Evolutionary conservation across 2,329 filamentous ascomycete species (phyloP), one percentile per base, ranked within the genome.

Genomic region (Fonsecaea erecta): DNA sequence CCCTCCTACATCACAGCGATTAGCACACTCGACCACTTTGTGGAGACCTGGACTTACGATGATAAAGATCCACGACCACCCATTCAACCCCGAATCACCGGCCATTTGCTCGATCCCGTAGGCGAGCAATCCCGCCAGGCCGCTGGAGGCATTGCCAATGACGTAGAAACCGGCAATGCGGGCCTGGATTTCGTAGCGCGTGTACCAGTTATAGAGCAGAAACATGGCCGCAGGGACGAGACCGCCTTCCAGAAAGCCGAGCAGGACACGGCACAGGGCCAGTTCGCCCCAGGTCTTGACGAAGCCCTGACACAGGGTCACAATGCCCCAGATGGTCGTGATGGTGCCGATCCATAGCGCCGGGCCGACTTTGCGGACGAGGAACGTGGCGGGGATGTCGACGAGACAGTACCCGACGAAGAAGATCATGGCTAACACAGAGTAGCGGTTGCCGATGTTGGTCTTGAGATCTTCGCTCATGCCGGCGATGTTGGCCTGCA

Each of bases 91-190:
- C 5, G 18, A 14, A 26, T 24, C 18, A 1, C 52, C 74, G 1
- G 71, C 64, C 56, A 75, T 64, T 26, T 73, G 66, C 34, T 73
- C 74, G 40, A 80, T 73, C 0, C 74, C 75, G 21, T 75, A 79
- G 0, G 75, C 77, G 30, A 78, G 74, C 18, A 80, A 77, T 6
- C 72, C 73, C 3, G 72, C 71, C 30, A 76, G 75, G 1, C 72
- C 75, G 48, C 67, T 68, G 30, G 70, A 37, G 5, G 71, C 52
- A 46, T 68, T 65, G 5, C 69, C 70, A 32, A 73, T 63, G 4
- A 73, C 37, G 66, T 69, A 74, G 48, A 74, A 74, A 1, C 48
- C 58, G 11, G 72, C 66, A 26, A 69, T 66, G 35, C 74, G 66
- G 26, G 73, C 74, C 12, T 70, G 74, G 1, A 78, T 73, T 60